Evolutionary conservation across 176 grass and related monocot genomes (phyloP).

Genomic region (Rhynchospora breviuscula): DNA sequence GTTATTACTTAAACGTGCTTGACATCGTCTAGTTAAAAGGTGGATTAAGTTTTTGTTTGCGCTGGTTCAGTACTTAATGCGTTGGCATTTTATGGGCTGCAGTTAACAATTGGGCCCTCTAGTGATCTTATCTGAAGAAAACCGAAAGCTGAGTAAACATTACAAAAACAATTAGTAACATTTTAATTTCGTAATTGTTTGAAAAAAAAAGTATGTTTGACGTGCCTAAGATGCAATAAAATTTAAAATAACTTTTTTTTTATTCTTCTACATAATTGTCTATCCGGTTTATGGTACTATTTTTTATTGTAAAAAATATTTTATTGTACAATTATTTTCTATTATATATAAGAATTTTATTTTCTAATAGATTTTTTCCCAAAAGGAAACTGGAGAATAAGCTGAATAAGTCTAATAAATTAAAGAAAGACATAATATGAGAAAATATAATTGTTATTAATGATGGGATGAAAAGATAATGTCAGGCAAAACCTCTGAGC

Average conservation of each 20-base stretch:
- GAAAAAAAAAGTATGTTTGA: no score
- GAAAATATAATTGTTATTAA: not conserved
- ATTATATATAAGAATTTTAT: not conserved
- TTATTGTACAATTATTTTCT: no score
- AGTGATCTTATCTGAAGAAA: not conserved
- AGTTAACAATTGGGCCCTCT: constrained; percentile 13
- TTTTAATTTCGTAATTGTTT: no score
- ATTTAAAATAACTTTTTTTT: no score
- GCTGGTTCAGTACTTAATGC: not conserved
- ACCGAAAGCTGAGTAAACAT: not conserved
- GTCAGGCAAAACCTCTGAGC: not conserved
- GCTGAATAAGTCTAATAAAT: no score
- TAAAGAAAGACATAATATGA: not conserved
- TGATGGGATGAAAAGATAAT: not conserved
- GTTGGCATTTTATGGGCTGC: constrained; percentile 9
- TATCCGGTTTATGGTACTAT: no score
- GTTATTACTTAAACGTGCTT: not conserved
- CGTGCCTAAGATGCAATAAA: no score
- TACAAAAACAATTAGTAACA: no score
- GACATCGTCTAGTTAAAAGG: not conserved
- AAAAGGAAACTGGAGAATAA: no score
- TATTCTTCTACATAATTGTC: no score
- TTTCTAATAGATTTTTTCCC: not conserved
- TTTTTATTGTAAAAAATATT: no score
- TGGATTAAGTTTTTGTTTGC: constrained; percentile 21